These are phyloP conservation scores for Murraya paniculata DNA, from an alignment of 345 rosid genomes.

Conservation along the genomic window DNA sequence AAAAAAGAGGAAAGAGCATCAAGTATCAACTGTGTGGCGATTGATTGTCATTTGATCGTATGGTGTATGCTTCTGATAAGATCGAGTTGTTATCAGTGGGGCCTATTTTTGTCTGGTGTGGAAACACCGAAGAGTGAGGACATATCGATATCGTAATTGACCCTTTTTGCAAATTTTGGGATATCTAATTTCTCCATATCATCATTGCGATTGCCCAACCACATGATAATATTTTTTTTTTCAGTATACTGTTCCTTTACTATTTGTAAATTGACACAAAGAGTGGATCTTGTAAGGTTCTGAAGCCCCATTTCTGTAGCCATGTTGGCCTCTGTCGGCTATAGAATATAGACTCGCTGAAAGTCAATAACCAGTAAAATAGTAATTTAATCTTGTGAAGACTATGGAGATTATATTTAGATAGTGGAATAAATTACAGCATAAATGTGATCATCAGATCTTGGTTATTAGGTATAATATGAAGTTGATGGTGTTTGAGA, in stretches of 20 bases:
- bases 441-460: neutral
- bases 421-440: neutral
- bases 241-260: neutral
- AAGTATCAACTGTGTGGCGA: neutral
- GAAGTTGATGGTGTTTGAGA: neutral
- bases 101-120: constrained; percentile 24
- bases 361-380: too few species aligned
- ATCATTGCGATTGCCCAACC: constrained; percentile 22
- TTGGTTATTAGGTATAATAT: neutral
- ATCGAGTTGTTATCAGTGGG: constrained; percentile 25
- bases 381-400: neutral
- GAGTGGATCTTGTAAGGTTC: constrained; percentile 6
- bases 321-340: constrained; percentile 7
- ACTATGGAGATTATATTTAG: neutral
- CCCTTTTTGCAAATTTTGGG: neutral
- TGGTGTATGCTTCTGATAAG: neutral
- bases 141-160: neutral
- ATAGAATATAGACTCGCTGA: neutral
- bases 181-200: constrained; percentile 1
- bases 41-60: neutral
- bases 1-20: neutral
- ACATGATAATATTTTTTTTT: neutral
- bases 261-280: constrained; percentile 4
- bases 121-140: neutral
- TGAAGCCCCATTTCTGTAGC: neutral